These are phyloP conservation scores for Cyberlindnera amylophila DNA, from an alignment of 805 yeast genomes.

Conservation along the genomic window DNA sequence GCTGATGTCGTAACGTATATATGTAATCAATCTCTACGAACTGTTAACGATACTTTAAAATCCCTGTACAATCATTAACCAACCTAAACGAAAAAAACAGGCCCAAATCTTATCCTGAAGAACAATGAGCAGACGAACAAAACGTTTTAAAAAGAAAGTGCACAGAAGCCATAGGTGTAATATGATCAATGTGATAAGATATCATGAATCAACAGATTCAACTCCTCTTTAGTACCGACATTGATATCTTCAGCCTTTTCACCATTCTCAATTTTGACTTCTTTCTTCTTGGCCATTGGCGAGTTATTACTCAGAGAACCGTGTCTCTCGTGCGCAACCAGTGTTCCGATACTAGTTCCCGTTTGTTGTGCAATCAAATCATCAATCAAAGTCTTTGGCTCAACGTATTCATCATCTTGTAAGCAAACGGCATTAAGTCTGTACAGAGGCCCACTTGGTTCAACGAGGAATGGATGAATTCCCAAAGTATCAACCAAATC, in stretches of 20 bases:
- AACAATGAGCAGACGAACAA: background rate
- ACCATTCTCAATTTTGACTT: constrained; percentile 2
- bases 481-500: constrained; percentile 64
- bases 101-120: no score
- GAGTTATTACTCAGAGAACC: constrained; percentile 2
- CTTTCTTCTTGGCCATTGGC: constrained; percentile 13
- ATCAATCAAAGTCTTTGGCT: constrained; percentile 24
- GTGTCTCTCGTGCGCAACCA: constrained; percentile 9
- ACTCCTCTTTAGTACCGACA: constrained; percentile 61
- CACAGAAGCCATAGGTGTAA: no score
- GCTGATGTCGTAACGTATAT: background rate
- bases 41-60: background rate
- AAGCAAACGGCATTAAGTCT: constrained; percentile 47
- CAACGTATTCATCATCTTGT: constrained; percentile 44
- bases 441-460: constrained; percentile 59
- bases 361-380: constrained; percentile 11
- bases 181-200: constrained; percentile 29
- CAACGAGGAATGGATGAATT: constrained; percentile 63
- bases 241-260: constrained; percentile 25
- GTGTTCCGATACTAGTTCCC: background rate
- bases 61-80: constrained; percentile 2
- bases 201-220: constrained; percentile 69
- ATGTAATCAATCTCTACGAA: background rate
- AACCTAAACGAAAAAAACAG: no score
- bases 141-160: no score